Conservation (phyloP, 345 rosid genomes). For the Gossypium ekmanianum region DNA sequence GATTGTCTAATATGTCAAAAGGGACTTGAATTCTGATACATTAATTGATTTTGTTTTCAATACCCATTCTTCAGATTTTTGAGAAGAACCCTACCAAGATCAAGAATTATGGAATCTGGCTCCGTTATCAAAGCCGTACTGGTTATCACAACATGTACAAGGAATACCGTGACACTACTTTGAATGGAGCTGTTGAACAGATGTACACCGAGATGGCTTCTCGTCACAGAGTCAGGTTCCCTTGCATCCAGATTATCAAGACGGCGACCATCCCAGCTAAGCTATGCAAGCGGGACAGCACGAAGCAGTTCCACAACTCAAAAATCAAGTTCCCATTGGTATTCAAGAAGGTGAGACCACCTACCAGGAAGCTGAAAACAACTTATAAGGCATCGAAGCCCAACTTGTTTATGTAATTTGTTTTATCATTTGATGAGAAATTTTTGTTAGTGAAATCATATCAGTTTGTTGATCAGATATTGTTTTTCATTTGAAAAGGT, state of each 20-base stretch:
- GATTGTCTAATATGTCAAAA: neutral
- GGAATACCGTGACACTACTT: constrained; percentile 47
- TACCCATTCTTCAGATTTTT: constrained; percentile 29
- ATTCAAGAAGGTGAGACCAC: constrained; percentile 47
- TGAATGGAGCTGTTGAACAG: constrained; percentile 61
- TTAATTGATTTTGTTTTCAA: neutral
- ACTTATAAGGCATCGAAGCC: constrained; percentile 49
- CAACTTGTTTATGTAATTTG: constrained; percentile 46
- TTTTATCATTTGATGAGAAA: neutral
- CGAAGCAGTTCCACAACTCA: constrained; percentile 55
- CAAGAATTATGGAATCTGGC: constrained; percentile 57
- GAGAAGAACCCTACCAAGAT: constrained; percentile 60
- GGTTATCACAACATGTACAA: constrained; percentile 57
- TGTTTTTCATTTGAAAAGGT: constrained; percentile 4
- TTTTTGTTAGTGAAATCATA: constrained; percentile 20
- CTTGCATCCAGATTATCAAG: constrained; percentile 60
- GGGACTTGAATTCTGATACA: neutral
- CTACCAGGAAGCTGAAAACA: constrained; percentile 55
- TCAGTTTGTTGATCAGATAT: constrained; percentile 19
- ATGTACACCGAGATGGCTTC: constrained; percentile 67
- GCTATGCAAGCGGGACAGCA: constrained; percentile 51
- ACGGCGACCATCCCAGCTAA: constrained; percentile 48
- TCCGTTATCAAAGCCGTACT: constrained; percentile 52
- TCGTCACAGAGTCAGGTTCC: constrained; percentile 58
- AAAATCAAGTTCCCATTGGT: constrained; percentile 46